A percentile compares a stretch with the other conserved stretches of the same genome.
phyloP scores from a whole-genome alignment of 148 eudicot species.

The Rheum nobile region DNA sequence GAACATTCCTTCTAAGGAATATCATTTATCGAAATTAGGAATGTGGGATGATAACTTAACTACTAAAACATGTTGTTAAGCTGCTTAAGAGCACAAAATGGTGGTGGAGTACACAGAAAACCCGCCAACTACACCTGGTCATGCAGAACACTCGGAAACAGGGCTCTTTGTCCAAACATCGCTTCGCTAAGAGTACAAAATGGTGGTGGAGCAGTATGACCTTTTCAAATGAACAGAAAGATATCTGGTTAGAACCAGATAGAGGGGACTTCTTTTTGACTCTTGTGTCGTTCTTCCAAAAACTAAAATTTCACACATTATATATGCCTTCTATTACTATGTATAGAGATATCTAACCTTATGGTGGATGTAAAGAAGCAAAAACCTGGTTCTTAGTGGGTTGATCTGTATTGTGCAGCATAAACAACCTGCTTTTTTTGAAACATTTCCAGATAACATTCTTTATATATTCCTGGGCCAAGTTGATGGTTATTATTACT shows the following conservation, averaged over 20 bases:
- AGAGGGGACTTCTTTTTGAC: neutral
- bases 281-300: neutral
- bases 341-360: neutral
- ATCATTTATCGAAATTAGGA: too few relatives aligned
- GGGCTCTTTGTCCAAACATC: conserved; percentile 66
- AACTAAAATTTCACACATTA: neutral
- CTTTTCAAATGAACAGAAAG: neutral
- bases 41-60: too few relatives aligned
- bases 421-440: neutral
- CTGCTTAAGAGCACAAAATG: too few relatives aligned
- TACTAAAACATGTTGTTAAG: too few relatives aligned
- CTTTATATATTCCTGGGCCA: neutral
- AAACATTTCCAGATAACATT: neutral
- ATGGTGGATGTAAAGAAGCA: neutral
- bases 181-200: conserved; percentile 46
- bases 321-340: neutral
- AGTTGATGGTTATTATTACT: neutral
- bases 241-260: neutral
- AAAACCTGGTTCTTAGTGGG: neutral
- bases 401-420: neutral
- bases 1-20: neutral
- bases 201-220: conserved; percentile 1
- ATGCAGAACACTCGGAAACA: conserved; percentile 26
- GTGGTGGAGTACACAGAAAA: too few relatives aligned
- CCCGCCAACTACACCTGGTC: conserved; percentile 1